These are phyloP conservation scores for Chaetomiaceae sp. DNA, from an alignment of 2,329 filamentous ascomycete species.

Conservation along the genomic window DNA sequence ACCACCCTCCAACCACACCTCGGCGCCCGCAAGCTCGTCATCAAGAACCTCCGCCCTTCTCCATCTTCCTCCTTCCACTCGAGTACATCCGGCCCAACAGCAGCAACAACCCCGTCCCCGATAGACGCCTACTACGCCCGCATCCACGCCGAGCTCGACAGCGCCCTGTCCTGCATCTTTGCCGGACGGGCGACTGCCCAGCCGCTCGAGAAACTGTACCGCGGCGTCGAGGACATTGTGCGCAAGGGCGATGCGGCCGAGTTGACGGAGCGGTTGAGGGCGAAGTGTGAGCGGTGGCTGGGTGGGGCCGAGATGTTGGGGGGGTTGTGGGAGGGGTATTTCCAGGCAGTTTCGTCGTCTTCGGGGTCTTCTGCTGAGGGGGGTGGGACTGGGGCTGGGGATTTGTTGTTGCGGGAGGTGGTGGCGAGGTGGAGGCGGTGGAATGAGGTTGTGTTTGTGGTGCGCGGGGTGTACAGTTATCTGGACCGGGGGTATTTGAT, in stretches of 20 bases:
- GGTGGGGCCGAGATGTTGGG: conserved; percentile 52
- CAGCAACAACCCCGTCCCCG: conserved; percentile 43
- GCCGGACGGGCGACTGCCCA: conserved; percentile 55
- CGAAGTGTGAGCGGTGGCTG: conserved; percentile 65
- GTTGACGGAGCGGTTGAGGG: conserved; percentile 62
- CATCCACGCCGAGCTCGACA: conserved; percentile 69
- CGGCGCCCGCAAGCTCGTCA: conserved; percentile 80
- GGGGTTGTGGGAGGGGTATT: conserved; percentile 42
- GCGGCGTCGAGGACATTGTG: conserved; percentile 88
- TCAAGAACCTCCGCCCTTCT: conserved; percentile 76
- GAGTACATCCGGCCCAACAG: conserved; percentile 35
- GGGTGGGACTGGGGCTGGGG: conserved; percentile 40
- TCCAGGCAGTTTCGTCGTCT: not conserved
- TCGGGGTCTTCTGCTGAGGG: not conserved
- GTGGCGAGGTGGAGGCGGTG: conserved; percentile 67
- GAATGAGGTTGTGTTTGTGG: conserved; percentile 70
- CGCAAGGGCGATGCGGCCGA: conserved; percentile 67
- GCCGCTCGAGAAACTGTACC: conserved; percentile 85
- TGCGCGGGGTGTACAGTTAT: conserved; percentile 90
- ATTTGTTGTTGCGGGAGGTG: conserved; percentile 49
- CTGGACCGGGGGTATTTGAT: conserved; percentile 86
- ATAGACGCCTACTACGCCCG: conserved; percentile 74
- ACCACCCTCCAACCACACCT: conserved; percentile 63
- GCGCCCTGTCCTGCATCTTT: conserved; percentile 71
- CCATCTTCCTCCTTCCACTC: no score